These are phyloP conservation scores for Priceomyces haplophilus DNA, from an alignment of 805 yeast genomes.

Conservation along the genomic window DNA sequence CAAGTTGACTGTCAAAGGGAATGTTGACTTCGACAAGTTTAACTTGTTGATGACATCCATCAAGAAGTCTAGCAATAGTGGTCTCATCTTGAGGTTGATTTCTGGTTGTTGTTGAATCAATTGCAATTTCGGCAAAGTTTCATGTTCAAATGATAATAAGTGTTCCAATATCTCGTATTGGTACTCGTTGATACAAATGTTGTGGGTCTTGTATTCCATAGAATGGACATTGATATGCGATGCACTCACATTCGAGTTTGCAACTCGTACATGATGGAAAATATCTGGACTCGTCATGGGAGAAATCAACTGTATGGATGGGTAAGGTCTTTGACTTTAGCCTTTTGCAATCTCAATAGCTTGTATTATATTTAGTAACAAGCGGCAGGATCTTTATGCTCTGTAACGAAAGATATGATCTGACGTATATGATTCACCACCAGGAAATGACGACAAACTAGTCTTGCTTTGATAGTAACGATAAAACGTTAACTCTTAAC, in stretches of 20 bases:
- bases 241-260: conserved; percentile 34
- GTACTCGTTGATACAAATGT: conserved; percentile 40
- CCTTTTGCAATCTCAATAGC: background rate
- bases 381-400: background rate
- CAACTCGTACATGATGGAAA: conserved; percentile 31
- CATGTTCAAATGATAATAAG: conserved; percentile 26
- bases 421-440: too few species aligned
- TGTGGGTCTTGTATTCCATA: conserved; percentile 50
- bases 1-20: conserved; percentile 44
- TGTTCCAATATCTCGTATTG: conserved; percentile 41
- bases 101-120: conserved; percentile 47
- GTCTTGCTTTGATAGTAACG: too few species aligned
- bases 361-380: background rate
- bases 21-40: conserved; percentile 37
- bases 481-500: too few species aligned
- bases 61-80: conserved; percentile 40
- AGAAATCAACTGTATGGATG: background rate
- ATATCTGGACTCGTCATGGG: conserved; percentile 23
- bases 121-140: conserved; percentile 29
- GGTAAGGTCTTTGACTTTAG: background rate
- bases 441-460: too few species aligned
- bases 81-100: conserved; percentile 43
- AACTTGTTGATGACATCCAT: conserved; percentile 45
- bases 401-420: background rate
- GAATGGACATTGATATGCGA: conserved; percentile 38